phyloP scores from a whole-genome alignment of 768 basidiomycete genomes.

The Mycena haematopus region DNA sequence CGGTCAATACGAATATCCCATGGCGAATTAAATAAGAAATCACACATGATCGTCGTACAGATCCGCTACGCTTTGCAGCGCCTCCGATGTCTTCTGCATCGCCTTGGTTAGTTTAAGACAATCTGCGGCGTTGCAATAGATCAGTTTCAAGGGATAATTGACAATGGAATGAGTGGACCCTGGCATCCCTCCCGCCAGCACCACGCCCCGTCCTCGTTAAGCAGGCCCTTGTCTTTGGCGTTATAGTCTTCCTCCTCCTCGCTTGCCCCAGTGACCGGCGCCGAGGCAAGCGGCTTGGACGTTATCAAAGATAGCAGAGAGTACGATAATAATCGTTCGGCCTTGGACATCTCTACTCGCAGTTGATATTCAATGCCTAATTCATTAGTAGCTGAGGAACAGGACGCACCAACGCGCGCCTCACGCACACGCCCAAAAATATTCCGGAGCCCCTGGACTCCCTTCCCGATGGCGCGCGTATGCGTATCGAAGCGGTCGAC shows the following conservation, averaged over 20 bases:
- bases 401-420: conserved; percentile 64
- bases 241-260: conserved; percentile 54
- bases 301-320: conserved; percentile 79
- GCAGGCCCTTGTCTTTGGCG: conserved; percentile 56
- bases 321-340: conserved; percentile 76
- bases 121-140: conserved; percentile 44
- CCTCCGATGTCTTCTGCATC: conserved; percentile 76
- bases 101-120: conserved; percentile 83
- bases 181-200: conserved; percentile 84
- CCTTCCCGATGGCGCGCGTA: conserved; percentile 66
- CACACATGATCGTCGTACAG: conserved; percentile 80
- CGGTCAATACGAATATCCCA: background rate
- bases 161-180: conserved; percentile 46
- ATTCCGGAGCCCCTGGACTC: conserved; percentile 70
- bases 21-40: background rate
- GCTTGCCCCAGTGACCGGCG: conserved; percentile 52
- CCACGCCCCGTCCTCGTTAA: conserved; percentile 81
- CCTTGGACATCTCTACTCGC: conserved; percentile 74
- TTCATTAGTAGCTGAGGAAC: background rate
- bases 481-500: conserved; percentile 71
- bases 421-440: conserved; percentile 70
- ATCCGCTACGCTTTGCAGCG: conserved; percentile 76
- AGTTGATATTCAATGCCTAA: background rate
- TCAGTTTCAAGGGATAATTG: background rate
- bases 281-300: conserved; percentile 61